phyloP scores from a whole-genome alignment of 2,329 filamentous ascomycete genomes.

The Pseudocercospora ulei region DNA sequence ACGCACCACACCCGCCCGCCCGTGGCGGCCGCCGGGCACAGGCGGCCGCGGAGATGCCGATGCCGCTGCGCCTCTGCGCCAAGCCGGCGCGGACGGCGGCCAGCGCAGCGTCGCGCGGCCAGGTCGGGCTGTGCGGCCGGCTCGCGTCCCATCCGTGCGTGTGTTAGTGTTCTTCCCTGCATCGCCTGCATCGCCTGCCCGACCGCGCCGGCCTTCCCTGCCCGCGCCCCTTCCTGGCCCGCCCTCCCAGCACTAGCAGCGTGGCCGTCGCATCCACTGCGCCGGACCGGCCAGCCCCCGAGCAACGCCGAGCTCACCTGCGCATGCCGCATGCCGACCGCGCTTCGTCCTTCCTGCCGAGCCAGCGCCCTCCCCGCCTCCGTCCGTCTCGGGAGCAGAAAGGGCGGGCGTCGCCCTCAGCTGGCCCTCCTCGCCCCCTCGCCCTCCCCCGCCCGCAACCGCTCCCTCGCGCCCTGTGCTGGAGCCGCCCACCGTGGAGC shows the following conservation, averaged over 20 bases:
- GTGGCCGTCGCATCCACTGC: slow-evolving; percentile 1
- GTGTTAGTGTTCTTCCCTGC: neutral
- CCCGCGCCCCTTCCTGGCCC: neutral
- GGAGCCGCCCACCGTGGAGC: slow-evolving; percentile 21
- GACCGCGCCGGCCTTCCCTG: neutral
- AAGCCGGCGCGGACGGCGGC: neutral
- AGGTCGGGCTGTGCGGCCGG: slow-evolving; percentile 1
- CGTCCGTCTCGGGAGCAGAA: neutral
- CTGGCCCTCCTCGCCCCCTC: neutral
- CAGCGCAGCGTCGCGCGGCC: neutral
- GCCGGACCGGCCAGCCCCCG: slow-evolving; percentile 4
- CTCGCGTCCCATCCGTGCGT: slow-evolving; percentile 6
- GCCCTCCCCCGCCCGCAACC: neutral
- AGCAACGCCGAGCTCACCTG: slow-evolving; percentile 2
- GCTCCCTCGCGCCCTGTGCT: neutral
- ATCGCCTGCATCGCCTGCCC: slow-evolving; percentile 4
- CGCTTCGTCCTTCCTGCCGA: neutral
- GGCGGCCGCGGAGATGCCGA: too few relatives aligned
- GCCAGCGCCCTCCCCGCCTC: neutral
- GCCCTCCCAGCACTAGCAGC: neutral
- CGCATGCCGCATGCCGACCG: slow-evolving; percentile 1
- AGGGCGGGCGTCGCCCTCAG: neutral
- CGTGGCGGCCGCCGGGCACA: too few relatives aligned
- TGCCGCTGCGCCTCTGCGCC: too few relatives aligned
- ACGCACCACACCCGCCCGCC: too few relatives aligned